These are phyloP conservation scores for Colletotrichum tropicicola DNA, from an alignment of 2,329 filamentous ascomycete genomes.

Conservation along the genomic window DNA sequence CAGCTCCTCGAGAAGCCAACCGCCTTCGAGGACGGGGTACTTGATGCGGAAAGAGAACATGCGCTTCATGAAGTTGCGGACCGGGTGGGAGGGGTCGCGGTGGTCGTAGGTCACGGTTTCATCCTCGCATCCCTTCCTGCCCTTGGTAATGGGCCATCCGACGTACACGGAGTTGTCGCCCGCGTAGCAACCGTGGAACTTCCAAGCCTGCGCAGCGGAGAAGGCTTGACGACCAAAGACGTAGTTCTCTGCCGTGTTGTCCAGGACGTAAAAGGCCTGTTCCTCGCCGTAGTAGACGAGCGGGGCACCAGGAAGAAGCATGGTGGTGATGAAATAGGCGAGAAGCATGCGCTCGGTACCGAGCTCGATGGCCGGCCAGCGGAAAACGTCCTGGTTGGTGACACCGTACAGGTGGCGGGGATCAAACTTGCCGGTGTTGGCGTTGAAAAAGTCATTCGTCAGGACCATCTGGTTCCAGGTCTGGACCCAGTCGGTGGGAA, in stretches of 20 bases:
- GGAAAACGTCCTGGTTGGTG: slow-evolving; percentile 73
- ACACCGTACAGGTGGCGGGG: slow-evolving; percentile 72
- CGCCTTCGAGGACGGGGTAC: slow-evolving; percentile 68
- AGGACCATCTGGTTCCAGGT: slow-evolving; percentile 65
- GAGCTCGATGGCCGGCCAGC: slow-evolving; percentile 67
- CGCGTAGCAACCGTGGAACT: slow-evolving; percentile 70
- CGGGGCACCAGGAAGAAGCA: slow-evolving; percentile 69
- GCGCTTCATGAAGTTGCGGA: slow-evolving; percentile 68
- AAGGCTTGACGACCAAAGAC: slow-evolving; percentile 72
- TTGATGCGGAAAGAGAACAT: slow-evolving; percentile 68
- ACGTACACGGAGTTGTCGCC: slow-evolving; percentile 65
- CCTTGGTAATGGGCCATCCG: slow-evolving; percentile 64
- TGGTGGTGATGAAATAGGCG: slow-evolving; percentile 65
- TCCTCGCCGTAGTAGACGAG: slow-evolving; percentile 72
- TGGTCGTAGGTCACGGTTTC: slow-evolving; percentile 67
- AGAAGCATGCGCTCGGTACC: slow-evolving; percentile 66
- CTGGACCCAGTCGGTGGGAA: slow-evolving; percentile 49
- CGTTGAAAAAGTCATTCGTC: slow-evolving; percentile 68
- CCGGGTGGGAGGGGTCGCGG: slow-evolving; percentile 67
- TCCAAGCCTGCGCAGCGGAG: slow-evolving; percentile 69
- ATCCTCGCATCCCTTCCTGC: slow-evolving; percentile 64
- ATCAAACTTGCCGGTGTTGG: slow-evolving; percentile 68
- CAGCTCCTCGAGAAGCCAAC: slow-evolving; percentile 62
- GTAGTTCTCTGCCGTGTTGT: slow-evolving; percentile 72
- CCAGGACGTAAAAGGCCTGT: slow-evolving; percentile 70